These are phyloP conservation scores for Leptographium wingfieldii DNA, from an alignment of 2,329 filamentous ascomycete genomes.

Conservation along the genomic window DNA sequence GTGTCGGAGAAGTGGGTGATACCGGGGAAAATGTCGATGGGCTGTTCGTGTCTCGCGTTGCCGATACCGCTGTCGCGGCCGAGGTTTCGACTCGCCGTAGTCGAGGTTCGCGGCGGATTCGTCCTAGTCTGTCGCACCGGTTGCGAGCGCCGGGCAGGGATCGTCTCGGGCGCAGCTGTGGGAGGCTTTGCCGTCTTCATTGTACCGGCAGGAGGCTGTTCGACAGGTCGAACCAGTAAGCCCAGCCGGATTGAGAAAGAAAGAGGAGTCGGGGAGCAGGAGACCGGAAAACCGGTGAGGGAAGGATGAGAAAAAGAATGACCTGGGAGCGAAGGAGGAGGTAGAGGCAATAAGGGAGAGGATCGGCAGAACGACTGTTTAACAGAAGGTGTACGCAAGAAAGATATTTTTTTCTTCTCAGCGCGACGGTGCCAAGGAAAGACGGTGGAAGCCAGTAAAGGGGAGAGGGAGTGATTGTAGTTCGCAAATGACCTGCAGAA, in stretches of 20 bases:
- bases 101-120: conserved; percentile 46
- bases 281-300: not conserved
- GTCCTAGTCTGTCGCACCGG: conserved; percentile 23
- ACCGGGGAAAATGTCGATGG: conserved; percentile 54
- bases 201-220: conserved; percentile 8
- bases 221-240: conserved; percentile 1
- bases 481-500: not conserved
- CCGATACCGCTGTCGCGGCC: conserved; percentile 27
- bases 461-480: not conserved
- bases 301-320: not conserved
- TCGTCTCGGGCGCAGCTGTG: conserved; percentile 25
- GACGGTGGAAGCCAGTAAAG: not conserved
- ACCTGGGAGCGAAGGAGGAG: not conserved
- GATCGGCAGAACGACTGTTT: not conserved
- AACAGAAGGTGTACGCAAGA: not conserved
- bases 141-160: conserved; percentile 25
- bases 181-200: conserved; percentile 45
- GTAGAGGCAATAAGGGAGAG: not conserved
- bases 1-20: conserved; percentile 76
- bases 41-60: conserved; percentile 37
- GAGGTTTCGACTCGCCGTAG: conserved; percentile 25
- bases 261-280: not conserved
- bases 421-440: not conserved
- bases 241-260: not conserved
- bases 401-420: not conserved